Percentiles rank a stretch among this genome's conserved stretches.
Evolutionary conservation across 139 green algal species (phyloP).

Genomic region (Chlorella sp.): DNA sequence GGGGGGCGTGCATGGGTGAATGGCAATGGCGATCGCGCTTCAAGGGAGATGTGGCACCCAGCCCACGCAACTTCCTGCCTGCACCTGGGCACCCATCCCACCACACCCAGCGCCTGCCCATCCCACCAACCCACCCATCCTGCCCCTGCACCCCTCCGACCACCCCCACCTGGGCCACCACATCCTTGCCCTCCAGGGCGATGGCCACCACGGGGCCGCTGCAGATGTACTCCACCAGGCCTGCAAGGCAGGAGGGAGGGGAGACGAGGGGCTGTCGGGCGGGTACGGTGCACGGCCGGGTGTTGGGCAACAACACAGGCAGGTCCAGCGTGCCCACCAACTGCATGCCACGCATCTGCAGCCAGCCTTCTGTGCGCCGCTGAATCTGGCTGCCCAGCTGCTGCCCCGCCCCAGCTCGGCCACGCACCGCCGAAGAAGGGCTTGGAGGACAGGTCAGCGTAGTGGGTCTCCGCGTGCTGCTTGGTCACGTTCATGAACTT

Average conservation of each 20-base stretch:
- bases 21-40: background rate
- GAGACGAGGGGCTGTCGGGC: background rate
- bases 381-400: too few relatives aligned
- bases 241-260: background rate
- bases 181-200: slow-evolving; percentile 82
- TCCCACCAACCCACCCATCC: too few relatives aligned
- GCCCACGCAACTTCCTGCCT: too few relatives aligned
- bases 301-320: background rate
- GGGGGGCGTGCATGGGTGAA: background rate
- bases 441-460: slow-evolving; percentile 88
- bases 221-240: slow-evolving; percentile 89
- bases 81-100: background rate
- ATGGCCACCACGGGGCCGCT: slow-evolving; percentile 92
- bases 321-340: background rate
- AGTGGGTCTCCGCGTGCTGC: slow-evolving; percentile 89
- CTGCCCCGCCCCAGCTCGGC: too few relatives aligned
- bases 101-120: too few relatives aligned
- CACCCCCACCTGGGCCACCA: slow-evolving; percentile 63
- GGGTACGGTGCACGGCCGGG: background rate
- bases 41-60: too few relatives aligned
- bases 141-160: too few relatives aligned
- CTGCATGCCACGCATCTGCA: too few relatives aligned
- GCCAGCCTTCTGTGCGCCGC: too few relatives aligned
- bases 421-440: slow-evolving; percentile 84
- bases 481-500: slow-evolving; percentile 88